Conservation (phyloP, 345 rosid species). For the Populus alba region DNA sequence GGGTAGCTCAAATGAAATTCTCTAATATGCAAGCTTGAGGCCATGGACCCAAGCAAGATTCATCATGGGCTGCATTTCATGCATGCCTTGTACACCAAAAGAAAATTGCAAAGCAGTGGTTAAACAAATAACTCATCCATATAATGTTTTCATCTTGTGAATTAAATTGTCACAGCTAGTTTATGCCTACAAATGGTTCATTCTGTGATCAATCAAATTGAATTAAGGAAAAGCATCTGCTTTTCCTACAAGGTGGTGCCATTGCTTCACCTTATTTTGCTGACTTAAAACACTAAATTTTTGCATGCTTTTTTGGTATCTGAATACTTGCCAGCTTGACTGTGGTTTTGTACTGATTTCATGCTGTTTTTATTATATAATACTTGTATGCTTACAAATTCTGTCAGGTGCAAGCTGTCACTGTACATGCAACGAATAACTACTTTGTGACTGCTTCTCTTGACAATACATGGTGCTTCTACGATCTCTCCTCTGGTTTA, state of each 20-base stretch:
- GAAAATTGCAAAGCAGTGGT: background rate
- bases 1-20: background rate
- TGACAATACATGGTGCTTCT: constrained; percentile 92
- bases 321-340: background rate
- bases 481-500: constrained; percentile 78
- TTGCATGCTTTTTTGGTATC: background rate
- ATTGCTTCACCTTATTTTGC: background rate
- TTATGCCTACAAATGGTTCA: background rate
- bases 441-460: constrained; percentile 97
- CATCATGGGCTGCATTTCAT: background rate
- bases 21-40: background rate
- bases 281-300: background rate
- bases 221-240: background rate
- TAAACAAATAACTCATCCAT: background rate
- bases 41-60: background rate
- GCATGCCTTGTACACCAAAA: background rate
- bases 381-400: constrained; percentile 3
- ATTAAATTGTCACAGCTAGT: background rate
- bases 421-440: constrained; percentile 89
- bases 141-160: background rate
- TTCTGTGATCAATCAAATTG: background rate
- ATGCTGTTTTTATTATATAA: background rate
- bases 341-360: background rate
- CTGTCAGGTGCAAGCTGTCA: constrained; percentile 90
- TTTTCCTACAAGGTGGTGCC: background rate